Base-by-base conservation (phyloP, 305 asterid species). In the Withania somnifera region DNA sequence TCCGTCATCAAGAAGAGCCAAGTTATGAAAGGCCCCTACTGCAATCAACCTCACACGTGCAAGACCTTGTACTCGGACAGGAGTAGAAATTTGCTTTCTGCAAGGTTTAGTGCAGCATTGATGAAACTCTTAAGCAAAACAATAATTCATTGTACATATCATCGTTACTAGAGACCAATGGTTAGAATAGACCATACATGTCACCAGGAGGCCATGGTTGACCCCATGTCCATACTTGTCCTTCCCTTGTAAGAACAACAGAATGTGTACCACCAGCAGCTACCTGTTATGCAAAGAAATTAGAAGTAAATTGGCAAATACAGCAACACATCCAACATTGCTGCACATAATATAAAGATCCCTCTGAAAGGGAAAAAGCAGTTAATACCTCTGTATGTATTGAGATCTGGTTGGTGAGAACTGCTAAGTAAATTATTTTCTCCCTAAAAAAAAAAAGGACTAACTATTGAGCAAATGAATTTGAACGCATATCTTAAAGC, bases 201-300 rank as follows among this genome's bases (percentile, higher is more conserved):
- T 96, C 99, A 53, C 99, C 98, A 13, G 99, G 99, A 83, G 99
- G 99, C 99, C 99, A 96, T 81, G 99, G 99, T 82, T 96, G 99
- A 84, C 99, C 99, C 99, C 99, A 96, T 76, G 99, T 93, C 99
- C 99, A 96, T 26, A 96, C 99, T 54, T 94, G 95, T 58, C 99
- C 99, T 89, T 93, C 98, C 79, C 87, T 89, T 79, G 99, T 96
- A 45, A 96, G 94, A 86, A 96, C 97, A 69, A 96, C 99, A 14
- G 99, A 96, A 82, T 96, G 99, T 26, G 99, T 96, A 54, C 99
- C 99, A 52, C 99, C 99, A 81, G 99, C 99, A 87, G 99, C 99
- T 77, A 96, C 99, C 99, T 96, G 91, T 83, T 34, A 79, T 19
- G 60, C 47, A 67, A 82, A 86, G 61, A 85, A 40, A 81, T 67